A percentile compares a stretch with the other conserved stretches of the same genome.
These are phyloP conservation scores for Phaseolus coccineus DNA, from an alignment of 331 rosid genomes.

Conservation along the genomic window DNA sequence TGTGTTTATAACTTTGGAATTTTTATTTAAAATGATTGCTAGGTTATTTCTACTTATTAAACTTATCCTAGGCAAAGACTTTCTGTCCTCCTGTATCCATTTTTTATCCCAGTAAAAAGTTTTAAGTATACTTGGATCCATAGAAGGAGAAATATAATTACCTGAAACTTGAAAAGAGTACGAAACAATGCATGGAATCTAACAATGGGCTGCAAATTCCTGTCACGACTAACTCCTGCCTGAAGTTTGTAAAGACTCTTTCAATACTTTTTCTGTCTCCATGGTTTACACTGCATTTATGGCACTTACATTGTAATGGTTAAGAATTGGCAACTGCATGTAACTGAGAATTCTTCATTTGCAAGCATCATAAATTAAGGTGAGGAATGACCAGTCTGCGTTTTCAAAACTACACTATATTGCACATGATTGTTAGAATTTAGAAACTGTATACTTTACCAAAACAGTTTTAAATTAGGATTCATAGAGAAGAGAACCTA, in stretches of 20 bases:
- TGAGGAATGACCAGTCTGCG: slow-evolving; percentile 27
- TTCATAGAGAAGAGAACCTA: too few species aligned
- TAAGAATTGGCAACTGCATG: slow-evolving; percentile 5
- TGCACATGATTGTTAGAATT: slow-evolving; percentile 61
- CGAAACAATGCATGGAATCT: not conserved
- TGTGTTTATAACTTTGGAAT: slow-evolving; percentile 9
- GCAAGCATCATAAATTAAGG: slow-evolving; percentile 6
- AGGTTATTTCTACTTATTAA: not conserved
- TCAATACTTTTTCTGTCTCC: slow-evolving; percentile 6
- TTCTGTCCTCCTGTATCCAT: not conserved
- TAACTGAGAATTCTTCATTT: slow-evolving; percentile 33
- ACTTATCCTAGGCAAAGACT: not conserved
- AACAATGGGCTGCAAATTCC: not conserved
- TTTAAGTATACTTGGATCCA: not conserved
- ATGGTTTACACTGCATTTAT: not conserved
- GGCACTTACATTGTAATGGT: not conserved
- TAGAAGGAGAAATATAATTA: not conserved
- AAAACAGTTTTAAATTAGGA: not conserved
- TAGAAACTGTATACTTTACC: slow-evolving; percentile 53
- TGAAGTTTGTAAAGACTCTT: slow-evolving; percentile 26
- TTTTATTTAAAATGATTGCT: not conserved
- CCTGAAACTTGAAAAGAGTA: slow-evolving; percentile 10
- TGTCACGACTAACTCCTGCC: not conserved
- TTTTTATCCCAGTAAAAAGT: not conserved
- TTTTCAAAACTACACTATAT: slow-evolving; percentile 83